Conservation (phyloP, 352 stramenopile genomes). For the Detonula confervacea region DNA sequence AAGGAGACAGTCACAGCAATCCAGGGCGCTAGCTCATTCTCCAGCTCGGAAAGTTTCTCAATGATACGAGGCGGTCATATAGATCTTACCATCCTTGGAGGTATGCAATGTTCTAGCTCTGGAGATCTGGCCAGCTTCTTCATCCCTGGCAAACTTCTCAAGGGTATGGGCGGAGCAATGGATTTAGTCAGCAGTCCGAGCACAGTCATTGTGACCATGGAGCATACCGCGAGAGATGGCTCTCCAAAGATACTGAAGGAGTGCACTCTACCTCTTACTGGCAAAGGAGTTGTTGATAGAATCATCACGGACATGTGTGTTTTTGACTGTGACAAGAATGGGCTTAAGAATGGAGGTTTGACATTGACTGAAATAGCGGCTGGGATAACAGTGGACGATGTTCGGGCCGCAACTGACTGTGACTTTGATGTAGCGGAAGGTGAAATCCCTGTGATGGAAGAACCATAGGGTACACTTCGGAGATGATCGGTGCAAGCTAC, state of each 20-base stretch:
- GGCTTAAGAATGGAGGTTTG: conserved; percentile 70
- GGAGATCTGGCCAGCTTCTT: conserved; percentile 94
- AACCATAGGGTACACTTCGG: too few relatives aligned
- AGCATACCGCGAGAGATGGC: conserved; percentile 94
- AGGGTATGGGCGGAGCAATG: conserved; percentile 98
- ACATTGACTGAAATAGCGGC: conserved; percentile 89
- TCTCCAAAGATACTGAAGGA: conserved; percentile 93
- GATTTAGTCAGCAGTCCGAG: conserved; percentile 92
- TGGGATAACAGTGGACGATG: conserved; percentile 75
- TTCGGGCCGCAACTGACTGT: conserved; percentile 72
- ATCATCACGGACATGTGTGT: conserved; percentile 90
- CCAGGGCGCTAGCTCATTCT: conserved; percentile 92
- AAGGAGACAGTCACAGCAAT: conserved; percentile 96
- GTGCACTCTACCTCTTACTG: conserved; percentile 94
- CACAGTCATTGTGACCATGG: conserved; percentile 96
- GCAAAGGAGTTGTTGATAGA: conserved; percentile 92
- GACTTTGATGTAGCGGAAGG: conserved; percentile 54
- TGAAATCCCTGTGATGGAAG: conserved; percentile 55
- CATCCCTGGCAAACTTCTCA: conserved; percentile 94
- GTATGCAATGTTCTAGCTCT: conserved; percentile 91
- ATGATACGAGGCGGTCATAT: conserved; percentile 97
- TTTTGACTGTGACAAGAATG: conserved; percentile 83
- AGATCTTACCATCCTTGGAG: conserved; percentile 95
- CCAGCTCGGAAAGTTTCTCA: conserved; percentile 92
- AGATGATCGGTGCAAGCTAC: too few relatives aligned